Evolutionary conservation across 176 grass and related monocot species (phyloP).

Genomic region (Carex cristatella): DNA sequence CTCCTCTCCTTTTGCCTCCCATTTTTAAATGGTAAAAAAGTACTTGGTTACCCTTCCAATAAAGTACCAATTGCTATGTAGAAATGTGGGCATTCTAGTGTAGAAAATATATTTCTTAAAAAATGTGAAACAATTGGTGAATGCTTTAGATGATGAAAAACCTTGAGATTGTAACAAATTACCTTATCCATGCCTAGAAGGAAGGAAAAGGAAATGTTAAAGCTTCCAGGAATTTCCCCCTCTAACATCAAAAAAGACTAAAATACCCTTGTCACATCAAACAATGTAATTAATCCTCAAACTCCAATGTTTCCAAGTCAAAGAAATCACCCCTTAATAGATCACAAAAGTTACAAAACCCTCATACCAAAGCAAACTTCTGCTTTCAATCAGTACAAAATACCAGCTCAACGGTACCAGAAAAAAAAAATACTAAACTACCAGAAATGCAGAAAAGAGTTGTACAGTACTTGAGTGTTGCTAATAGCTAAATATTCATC

Average conservation of each 20-base stretch:
- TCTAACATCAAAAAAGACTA: constrained; percentile 24
- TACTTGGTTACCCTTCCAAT: background rate
- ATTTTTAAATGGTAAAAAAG: background rate
- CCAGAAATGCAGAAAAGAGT: background rate
- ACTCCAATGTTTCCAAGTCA: constrained; percentile 19
- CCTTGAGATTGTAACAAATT: constrained; percentile 17
- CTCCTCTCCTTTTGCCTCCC: background rate
- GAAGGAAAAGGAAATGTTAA: constrained; percentile 18
- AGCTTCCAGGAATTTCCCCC: constrained; percentile 21
- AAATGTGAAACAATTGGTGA: background rate
- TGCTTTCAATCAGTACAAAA: constrained; percentile 9
- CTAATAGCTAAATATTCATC: constrained; percentile 7
- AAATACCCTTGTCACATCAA: constrained; percentile 21
- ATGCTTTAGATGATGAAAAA: constrained; percentile 21
- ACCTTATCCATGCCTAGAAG: constrained; percentile 13
- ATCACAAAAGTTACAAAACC: constrained; percentile 15
- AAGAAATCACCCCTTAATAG: constrained; percentile 6
- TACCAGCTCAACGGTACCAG: background rate
- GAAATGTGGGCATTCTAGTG: background rate
- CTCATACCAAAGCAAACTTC: constrained; percentile 14
- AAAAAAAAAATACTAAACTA: background rate
- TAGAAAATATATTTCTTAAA: background rate
- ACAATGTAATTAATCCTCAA: constrained; percentile 14
- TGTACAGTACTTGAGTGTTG: background rate
- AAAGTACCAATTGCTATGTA: background rate